phyloP scores from a whole-genome alignment of 2,329 filamentous ascomycete genomes.

The Aspergillus fischeri region DNA sequence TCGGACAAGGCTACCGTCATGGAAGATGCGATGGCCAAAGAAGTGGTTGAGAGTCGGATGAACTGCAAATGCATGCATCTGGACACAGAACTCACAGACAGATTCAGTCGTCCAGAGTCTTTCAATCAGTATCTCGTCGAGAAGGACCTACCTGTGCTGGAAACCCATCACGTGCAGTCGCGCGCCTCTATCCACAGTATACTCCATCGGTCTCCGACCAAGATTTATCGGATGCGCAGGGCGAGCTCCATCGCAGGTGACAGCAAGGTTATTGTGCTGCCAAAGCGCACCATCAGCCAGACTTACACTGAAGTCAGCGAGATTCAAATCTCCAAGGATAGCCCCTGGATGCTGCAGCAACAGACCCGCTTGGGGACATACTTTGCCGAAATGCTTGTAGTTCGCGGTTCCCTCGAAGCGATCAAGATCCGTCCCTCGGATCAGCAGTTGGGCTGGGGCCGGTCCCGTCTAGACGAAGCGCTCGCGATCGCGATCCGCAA shows the following conservation, averaged over 20 bases:
- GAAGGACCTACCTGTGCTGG: conserved; percentile 53
- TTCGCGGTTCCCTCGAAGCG: conserved; percentile 60
- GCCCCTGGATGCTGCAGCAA: conserved; percentile 66
- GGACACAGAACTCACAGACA: conserved; percentile 51
- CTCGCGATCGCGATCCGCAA: conserved; percentile 58
- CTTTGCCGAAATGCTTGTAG: conserved; percentile 66
- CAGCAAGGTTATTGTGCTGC: conserved; percentile 57
- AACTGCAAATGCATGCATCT: conserved; percentile 62
- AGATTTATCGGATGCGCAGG: conserved; percentile 61
- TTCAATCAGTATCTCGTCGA: conserved; percentile 59
- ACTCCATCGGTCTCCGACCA: conserved; percentile 43
- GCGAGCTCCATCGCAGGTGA: conserved; percentile 46
- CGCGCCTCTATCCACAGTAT: conserved; percentile 51
- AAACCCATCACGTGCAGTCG: conserved; percentile 52
- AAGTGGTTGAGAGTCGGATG: conserved; percentile 56
- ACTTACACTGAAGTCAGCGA: conserved; percentile 54
- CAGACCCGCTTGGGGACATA: conserved; percentile 64
- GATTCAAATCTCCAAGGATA: conserved; percentile 51
- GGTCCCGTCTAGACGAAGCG: conserved; percentile 52
- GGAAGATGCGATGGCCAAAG: conserved; percentile 63
- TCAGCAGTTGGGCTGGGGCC: conserved; percentile 62
- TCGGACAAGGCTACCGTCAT: conserved; percentile 63
- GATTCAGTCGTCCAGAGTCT: conserved; percentile 60
- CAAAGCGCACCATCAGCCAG: conserved; percentile 48
- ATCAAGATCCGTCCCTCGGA: conserved; percentile 64